Conservation (phyloP, 2,329 filamentous ascomycete genomes). For the Hymenoscyphus fructigenus region DNA sequence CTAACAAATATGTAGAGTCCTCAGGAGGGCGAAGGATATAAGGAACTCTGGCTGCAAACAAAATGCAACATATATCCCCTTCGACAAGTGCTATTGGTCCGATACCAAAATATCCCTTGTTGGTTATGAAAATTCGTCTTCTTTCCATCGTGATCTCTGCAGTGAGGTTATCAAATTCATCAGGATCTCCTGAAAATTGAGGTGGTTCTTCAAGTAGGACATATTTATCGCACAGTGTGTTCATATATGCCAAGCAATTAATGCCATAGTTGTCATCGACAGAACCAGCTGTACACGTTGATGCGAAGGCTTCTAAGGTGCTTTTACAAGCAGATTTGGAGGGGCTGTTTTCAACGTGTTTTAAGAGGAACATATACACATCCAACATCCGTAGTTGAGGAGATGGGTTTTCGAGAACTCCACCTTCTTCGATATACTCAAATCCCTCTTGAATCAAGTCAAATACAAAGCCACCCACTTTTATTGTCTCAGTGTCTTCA, state of each 20-base stretch:
- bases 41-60: not conserved
- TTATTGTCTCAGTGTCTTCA: not conserved
- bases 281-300: not conserved
- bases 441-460: not conserved
- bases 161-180: not conserved
- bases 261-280: not conserved
- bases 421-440: not conserved
- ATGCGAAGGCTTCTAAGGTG: not conserved
- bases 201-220: not conserved
- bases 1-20: not conserved
- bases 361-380: not conserved
- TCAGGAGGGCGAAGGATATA: not conserved
- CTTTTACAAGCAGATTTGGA: not conserved
- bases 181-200: not conserved
- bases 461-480: not conserved
- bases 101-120: conserved; percentile 1
- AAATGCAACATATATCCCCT: conserved; percentile 1
- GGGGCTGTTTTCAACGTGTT: not conserved
- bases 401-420: not conserved
- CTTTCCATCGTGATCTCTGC: not conserved
- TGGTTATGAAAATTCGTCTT: not conserved
- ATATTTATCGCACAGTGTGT: not conserved
- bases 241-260: not conserved
- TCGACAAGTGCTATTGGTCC: not conserved
- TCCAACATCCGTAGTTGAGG: not conserved